Evolutionary conservation across 345 rosid genomes (phyloP).

Genomic region (Laguncularia racemosa): DNA sequence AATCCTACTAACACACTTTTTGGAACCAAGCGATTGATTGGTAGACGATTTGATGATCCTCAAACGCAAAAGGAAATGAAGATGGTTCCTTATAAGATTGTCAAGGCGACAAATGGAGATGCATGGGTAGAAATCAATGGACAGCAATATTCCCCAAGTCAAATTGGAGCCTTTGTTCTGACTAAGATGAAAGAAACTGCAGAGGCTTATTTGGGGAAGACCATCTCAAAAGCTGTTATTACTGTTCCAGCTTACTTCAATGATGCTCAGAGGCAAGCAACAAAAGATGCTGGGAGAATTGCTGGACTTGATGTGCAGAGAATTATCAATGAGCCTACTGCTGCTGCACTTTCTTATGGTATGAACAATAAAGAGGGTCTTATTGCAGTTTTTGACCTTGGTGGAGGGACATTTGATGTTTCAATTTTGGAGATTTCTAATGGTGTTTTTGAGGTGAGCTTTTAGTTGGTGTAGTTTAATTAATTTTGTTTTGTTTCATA

Average conservation of each 20-base stretch:
- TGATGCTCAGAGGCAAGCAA: slow-evolving; percentile 96
- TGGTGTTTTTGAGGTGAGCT: slow-evolving; percentile 79
- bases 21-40: slow-evolving; percentile 80
- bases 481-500: background rate
- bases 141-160: slow-evolving; percentile 84
- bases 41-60: slow-evolving; percentile 67
- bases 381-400: slow-evolving; percentile 91
- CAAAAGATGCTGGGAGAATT: slow-evolving; percentile 93
- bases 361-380: slow-evolving; percentile 90
- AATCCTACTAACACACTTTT: slow-evolving; percentile 73
- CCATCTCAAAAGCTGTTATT: slow-evolving; percentile 64
- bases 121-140: slow-evolving; percentile 92
- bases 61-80: slow-evolving; percentile 83
- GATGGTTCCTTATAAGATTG: slow-evolving; percentile 87
- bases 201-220: slow-evolving; percentile 69
- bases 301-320: slow-evolving; percentile 87
- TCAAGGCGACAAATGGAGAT: slow-evolving; percentile 84
- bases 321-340: slow-evolving; percentile 89
- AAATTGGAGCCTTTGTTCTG: slow-evolving; percentile 71
- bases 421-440: slow-evolving; percentile 86
- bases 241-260: slow-evolving; percentile 95
- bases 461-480: background rate
- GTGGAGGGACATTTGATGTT: slow-evolving; percentile 87
- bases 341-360: slow-evolving; percentile 94
- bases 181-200: slow-evolving; percentile 95